Percentiles rank a stretch among this genome's conserved stretches.
These are phyloP conservation scores for Panellus pusillus DNA, from an alignment of 768 basidiomycete genomes.

Conservation along the genomic window DNA sequence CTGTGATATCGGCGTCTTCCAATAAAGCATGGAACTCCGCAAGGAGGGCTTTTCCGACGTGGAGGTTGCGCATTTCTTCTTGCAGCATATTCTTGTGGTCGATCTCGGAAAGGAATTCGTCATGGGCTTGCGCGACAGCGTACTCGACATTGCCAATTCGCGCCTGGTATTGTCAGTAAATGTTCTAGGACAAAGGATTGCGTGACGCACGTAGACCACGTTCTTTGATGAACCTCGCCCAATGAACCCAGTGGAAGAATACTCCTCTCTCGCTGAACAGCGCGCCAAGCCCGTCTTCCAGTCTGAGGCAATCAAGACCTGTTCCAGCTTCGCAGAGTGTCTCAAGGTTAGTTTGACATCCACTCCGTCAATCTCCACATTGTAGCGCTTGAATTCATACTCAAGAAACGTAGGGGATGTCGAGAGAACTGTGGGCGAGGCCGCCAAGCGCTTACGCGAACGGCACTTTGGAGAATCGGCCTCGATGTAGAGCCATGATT, in stretches of 20 bases:
- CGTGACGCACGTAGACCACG: conserved; percentile 16
- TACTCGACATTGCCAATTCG: conserved; percentile 15
- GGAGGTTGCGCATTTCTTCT: conserved; percentile 18
- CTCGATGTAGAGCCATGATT: too few species aligned
- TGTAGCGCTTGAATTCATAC: neutral
- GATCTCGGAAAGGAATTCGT: neutral
- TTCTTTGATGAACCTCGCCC: conserved; percentile 17
- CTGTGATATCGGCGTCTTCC: neutral
- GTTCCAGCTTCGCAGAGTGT: neutral
- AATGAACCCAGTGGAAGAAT: conserved; percentile 13
- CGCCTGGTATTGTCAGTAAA: conserved; percentile 2
- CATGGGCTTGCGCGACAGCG: conserved; percentile 12
- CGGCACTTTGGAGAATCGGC: too few species aligned
- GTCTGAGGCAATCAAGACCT: conserved; percentile 1
- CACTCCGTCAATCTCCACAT: too few species aligned
- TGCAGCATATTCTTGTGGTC: neutral
- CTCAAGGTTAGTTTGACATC: neutral
- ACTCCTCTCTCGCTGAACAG: neutral
- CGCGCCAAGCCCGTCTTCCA: neutral
- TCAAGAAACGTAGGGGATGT: neutral
- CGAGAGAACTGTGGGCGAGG: too few species aligned
- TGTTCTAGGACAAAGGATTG: neutral
- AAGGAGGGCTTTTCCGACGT: conserved; percentile 13
- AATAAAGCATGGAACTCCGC: conserved; percentile 3
- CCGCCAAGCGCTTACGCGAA: too few species aligned